Base-by-base conservation (phyloP, 2,329 filamentous ascomycete genomes). In the Leptographium procerum region DNA sequence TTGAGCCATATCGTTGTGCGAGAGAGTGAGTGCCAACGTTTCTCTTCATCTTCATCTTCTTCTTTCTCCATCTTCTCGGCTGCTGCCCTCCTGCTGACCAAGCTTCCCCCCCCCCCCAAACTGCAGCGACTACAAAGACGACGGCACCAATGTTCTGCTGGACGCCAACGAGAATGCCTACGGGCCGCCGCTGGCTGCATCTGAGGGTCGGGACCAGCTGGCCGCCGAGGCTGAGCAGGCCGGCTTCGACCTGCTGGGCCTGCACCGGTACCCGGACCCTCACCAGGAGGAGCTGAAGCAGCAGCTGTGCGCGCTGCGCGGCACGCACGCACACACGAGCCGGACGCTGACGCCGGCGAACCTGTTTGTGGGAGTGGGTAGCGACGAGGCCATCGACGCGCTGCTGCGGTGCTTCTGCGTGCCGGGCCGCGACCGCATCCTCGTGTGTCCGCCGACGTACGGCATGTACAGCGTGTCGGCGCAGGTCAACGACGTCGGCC, bases 101-200 rank as follows among this genome's bases (percentile, higher is more conserved):
- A 40, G 36, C 45, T n/a, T n/a, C n/a, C n/a, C n/a, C n/a, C n/a
- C n/a, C n/a, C n/a, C n/a, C n/a, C n/a, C n/a, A n/a, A n/a, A n/a
- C n/a, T n/a, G n/a, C 69, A 95, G 90, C 76, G 94, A 99, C 81
- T 97, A 99, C 82, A 96, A 99, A 76, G 92, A 99, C 71, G 88
- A 99, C 70, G 94, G 94, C 65, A 92, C 85, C 60, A 97, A 97
- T 69, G 85, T 97, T 67, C 86, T 99, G 56, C 87, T 99, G 64
- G 94, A 99, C 70, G 94, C 94, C 66, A 99, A 99, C 68, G 94
- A 99, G 75, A 99, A 99, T 69, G 91, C 94, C 60, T 96, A 87
- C 67, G 94, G 94, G 0, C 92, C 94, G 0, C 87, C 89, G 1
- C 75, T 96, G 54, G 75, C 77, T 54, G 72, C 81, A 13, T 69